Base-by-base conservation (phyloP, 2,329 filamentous ascomycete species). In the Pseudofabraea citricarpa region DNA sequence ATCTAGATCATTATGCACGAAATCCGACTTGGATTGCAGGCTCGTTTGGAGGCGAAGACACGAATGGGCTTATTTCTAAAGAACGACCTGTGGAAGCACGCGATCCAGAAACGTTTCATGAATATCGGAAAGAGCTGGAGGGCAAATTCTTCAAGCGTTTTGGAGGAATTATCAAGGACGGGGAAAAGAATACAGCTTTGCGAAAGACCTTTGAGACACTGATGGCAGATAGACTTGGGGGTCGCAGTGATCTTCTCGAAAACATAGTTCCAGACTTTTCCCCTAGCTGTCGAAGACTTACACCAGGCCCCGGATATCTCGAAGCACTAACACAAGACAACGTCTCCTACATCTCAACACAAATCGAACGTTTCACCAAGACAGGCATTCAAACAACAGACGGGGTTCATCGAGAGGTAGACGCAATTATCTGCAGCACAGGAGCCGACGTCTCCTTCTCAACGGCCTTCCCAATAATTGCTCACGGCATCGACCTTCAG, bases 11-110 rank as follows among this genome's bases (percentile, higher is more conserved):
- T 58, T 86, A 84, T 50, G 79, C 74, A 2, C 69, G 82, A 8
- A 81, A 75, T 53, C 73, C 68, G 23, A 85, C 82, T 0, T 86
- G 82, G 82, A 76, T 86, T 18, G 77, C 81, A 0, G 71, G 76
- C 2, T 77, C 78, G 0, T 83, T 80, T 61, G 75, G 74, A 0
- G 70, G 75, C 26, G 66, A 75, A 47, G 64, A 75, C 6, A 18
- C 43, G 12, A 36, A 27, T 22, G n/a, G 43, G 8, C 12, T 13
- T 20, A 38, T 23, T 13, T 68, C 79, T 0, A 19, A 70, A 77
- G 46, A 66, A 67, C 5, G 66, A 76, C 15, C 66, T 68, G 0
- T 83, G 83, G 58, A 65, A 1, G 39, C 43, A 2, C 43, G 74
- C 36, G 69, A 87, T 49, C 77, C 81, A 0, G 64, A 75, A 4